phyloP scores from a whole-genome alignment of 768 basidiomycete genomes.

The Steccherinum ochraceum region DNA sequence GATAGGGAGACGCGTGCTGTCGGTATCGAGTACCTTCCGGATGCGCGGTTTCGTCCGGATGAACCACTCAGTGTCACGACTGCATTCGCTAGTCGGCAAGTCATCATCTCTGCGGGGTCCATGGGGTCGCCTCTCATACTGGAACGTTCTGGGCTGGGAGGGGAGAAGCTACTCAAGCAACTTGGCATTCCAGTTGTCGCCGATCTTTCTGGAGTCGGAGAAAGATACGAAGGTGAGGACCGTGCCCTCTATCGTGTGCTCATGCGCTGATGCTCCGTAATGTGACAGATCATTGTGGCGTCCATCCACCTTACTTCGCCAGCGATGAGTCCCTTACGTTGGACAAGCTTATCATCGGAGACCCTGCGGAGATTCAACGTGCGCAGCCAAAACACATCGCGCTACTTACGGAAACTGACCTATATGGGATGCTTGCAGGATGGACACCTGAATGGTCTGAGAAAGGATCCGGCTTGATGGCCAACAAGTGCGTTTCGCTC shows the following conservation, averaged over 20 bases:
- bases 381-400: conserved; percentile 13
- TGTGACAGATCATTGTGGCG: conserved; percentile 13
- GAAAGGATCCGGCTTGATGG: conserved; percentile 12
- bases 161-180: conserved; percentile 20
- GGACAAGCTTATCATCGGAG: conserved; percentile 35
- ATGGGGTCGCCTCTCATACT: conserved; percentile 45
- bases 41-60: conserved; percentile 20
- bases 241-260: background rate
- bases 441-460: conserved; percentile 11
- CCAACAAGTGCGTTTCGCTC: conserved; percentile 8
- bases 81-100: conserved; percentile 27
- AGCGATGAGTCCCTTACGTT: conserved; percentile 11
- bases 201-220: conserved; percentile 37
- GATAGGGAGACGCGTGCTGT: conserved; percentile 30
- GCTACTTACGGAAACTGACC: too few species aligned
- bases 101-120: conserved; percentile 33
- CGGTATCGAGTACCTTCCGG: conserved; percentile 30
- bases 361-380: conserved; percentile 35
- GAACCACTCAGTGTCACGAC: conserved; percentile 3
- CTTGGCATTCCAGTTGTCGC: conserved; percentile 24
- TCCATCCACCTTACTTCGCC: conserved; percentile 11
- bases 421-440: conserved; percentile 2
- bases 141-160: conserved; percentile 45
- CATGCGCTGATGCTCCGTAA: background rate
- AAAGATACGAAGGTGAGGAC: conserved; percentile 31